Percentiles rank a stretch among this genome's conserved stretches.
phyloP scores from a whole-genome alignment of 257 asterid species.

The Ophiorrhiza pumila region DNA sequence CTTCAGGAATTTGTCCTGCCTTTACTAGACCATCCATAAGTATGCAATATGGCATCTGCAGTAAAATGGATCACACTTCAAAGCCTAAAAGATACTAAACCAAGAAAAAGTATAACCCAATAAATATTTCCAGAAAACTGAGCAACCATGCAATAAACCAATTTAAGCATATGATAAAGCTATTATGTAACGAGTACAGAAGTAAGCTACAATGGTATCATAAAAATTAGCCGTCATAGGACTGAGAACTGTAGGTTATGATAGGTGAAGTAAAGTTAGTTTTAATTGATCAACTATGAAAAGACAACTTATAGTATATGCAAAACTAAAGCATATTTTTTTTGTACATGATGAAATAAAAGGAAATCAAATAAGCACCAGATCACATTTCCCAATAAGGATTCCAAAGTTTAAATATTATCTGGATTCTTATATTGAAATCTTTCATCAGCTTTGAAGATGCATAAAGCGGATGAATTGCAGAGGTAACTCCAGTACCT shows the following conservation, averaged over 20 bases:
- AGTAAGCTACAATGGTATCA: background rate
- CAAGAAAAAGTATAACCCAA: background rate
- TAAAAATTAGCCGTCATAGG: background rate
- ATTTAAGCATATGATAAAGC: background rate
- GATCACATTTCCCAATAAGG: too few relatives aligned
- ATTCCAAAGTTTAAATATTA: too few relatives aligned
- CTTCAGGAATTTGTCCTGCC: constrained; percentile 72
- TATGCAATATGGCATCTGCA: constrained; percentile 91
- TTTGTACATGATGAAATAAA: background rate
- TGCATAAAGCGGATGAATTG: constrained; percentile 12
- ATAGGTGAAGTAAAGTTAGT: background rate
- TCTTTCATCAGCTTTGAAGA: background rate
- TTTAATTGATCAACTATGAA: background rate
- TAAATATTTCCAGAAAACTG: background rate
- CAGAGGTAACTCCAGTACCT: constrained; percentile 39
- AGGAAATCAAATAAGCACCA: background rate
- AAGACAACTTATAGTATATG: background rate
- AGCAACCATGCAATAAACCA: constrained; percentile 7
- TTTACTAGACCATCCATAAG: constrained; percentile 95
- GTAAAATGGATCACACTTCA: constrained; percentile 18
- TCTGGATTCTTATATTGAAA: background rate
- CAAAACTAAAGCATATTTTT: background rate
- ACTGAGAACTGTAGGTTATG: background rate
- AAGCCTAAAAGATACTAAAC: constrained; percentile 4
- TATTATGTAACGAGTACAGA: background rate